phyloP scores from a whole-genome alignment of 2,329 filamentous ascomycete species.

The Fusarium verrucosum region DNA sequence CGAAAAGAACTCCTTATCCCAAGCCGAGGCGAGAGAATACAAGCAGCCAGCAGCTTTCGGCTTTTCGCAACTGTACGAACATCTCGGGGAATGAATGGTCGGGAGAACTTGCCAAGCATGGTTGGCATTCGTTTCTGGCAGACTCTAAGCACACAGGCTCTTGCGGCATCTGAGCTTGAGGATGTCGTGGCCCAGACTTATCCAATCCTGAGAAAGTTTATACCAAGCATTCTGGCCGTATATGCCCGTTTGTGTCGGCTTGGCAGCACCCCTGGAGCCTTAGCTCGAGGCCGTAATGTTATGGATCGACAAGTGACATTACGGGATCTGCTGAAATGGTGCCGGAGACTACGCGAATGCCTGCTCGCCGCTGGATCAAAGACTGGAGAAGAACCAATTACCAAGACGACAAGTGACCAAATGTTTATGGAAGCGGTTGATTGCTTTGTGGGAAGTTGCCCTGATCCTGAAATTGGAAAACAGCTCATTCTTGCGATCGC shows the following conservation, averaged over 20 bases:
- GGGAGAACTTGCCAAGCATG: conserved; percentile 74
- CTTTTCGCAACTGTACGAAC: conserved; percentile 93
- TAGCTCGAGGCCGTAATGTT: conserved; percentile 53
- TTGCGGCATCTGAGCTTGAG: conserved; percentile 74
- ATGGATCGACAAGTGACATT: conserved; percentile 68
- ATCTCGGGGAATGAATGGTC: conserved; percentile 71
- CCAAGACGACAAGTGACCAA: conserved; percentile 76
- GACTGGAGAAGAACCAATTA: conserved; percentile 74
- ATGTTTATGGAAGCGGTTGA: conserved; percentile 96
- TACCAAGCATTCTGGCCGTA: conserved; percentile 67
- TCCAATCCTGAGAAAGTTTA: conserved; percentile 72
- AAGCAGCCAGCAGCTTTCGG: conserved; percentile 84
- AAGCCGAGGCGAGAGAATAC: conserved; percentile 84
- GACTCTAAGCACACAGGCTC: conserved; percentile 72
- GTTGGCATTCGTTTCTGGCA: conserved; percentile 91
- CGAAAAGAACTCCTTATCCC: conserved; percentile 90
- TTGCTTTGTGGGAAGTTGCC: conserved; percentile 86
- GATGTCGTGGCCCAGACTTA: conserved; percentile 77
- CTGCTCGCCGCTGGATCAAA: conserved; percentile 69
- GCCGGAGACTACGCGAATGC: conserved; percentile 75
- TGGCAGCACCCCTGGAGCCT: conserved; percentile 55
- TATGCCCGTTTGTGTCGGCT: conserved; percentile 63
- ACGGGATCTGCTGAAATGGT: conserved; percentile 92
- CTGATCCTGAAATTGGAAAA: conserved; percentile 68
- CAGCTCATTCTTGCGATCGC: conserved; percentile 76